These are phyloP conservation scores for Wakefieldia striispora DNA, from an alignment of 768 basidiomycete genomes.

Conservation along the genomic window DNA sequence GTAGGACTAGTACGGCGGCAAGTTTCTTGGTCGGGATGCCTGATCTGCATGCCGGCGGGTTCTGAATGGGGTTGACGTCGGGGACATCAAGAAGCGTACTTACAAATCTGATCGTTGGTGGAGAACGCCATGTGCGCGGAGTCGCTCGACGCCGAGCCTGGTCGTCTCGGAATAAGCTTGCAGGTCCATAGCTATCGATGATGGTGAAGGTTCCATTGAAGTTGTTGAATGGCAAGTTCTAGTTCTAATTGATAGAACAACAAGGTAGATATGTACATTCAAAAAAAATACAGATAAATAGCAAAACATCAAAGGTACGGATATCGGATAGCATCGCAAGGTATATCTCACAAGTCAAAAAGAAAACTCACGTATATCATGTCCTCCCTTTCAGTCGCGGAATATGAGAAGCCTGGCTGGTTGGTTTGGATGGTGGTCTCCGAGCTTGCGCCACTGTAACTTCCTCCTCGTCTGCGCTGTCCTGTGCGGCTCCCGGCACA, in stretches of 20 bases:
- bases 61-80: no score
- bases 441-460: background rate
- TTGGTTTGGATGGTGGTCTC: constrained; percentile 6
- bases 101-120: constrained; percentile 49
- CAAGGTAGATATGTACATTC: constrained; percentile 6
- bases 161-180: constrained; percentile 15
- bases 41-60: constrained; percentile 23
- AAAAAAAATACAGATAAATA: constrained; percentile 27
- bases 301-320: background rate
- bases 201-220: background rate
- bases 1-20: constrained; percentile 75
- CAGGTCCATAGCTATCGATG: constrained; percentile 13
- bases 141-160: constrained; percentile 38
- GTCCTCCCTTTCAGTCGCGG: constrained; percentile 22
- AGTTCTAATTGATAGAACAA: background rate
- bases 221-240: no score
- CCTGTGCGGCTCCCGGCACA: constrained; percentile 49
- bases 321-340: background rate
- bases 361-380: constrained; percentile 9
- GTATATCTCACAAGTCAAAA: constrained; percentile 5
- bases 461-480: constrained; percentile 17
- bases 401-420: constrained; percentile 20
- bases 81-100: constrained; percentile 29
- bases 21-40: constrained; percentile 42
- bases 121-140: constrained; percentile 28